Percentiles rank a stretch among this genome's conserved stretches.
Conservation (phyloP, 495 filamentous ascomycete genomes). For the Aspergillus sclerotiicarbonarius region DNA sequence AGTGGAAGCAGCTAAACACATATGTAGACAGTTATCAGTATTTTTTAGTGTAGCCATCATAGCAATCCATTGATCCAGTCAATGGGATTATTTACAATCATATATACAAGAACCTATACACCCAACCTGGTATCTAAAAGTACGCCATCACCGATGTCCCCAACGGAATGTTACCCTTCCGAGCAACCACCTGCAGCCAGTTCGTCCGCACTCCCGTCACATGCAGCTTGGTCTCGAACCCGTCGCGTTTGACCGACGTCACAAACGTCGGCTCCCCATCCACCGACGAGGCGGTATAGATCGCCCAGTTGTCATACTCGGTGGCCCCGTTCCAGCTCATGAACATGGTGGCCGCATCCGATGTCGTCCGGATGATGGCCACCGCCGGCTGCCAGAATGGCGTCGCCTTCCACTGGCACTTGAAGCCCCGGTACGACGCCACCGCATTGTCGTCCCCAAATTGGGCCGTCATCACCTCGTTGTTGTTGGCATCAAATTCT, state of each 20-base stretch:
- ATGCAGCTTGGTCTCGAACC: constrained; percentile 33
- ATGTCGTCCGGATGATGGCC: constrained; percentile 18
- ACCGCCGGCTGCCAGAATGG: constrained; percentile 37
- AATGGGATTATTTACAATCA: background rate
- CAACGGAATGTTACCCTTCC: constrained; percentile 28
- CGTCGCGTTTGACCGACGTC: constrained; percentile 25
- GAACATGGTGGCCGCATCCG: constrained; percentile 19
- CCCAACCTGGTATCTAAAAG: constrained; percentile 20
- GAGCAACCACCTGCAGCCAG: constrained; percentile 34
- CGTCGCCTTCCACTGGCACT: constrained; percentile 39
- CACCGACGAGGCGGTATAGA: constrained; percentile 26
- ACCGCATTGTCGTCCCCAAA: constrained; percentile 39
- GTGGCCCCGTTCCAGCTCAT: constrained; percentile 48
- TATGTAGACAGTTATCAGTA: background rate
- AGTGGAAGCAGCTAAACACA: too few species aligned
- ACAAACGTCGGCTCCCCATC: constrained; percentile 24
- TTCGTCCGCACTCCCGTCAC: constrained; percentile 21
- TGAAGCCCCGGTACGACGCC: constrained; percentile 43
- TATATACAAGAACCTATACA: background rate
- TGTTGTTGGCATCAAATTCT: constrained; percentile 39
- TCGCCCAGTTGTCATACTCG: constrained; percentile 39
- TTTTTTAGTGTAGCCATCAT: too few species aligned
- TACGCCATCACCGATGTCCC: constrained; percentile 24
- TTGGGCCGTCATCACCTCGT: constrained; percentile 33
- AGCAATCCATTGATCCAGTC: background rate